These are phyloP conservation scores for Phytopythium helicoides DNA, from an alignment of 352 stramenopile genomes.

Conservation along the genomic window DNA sequence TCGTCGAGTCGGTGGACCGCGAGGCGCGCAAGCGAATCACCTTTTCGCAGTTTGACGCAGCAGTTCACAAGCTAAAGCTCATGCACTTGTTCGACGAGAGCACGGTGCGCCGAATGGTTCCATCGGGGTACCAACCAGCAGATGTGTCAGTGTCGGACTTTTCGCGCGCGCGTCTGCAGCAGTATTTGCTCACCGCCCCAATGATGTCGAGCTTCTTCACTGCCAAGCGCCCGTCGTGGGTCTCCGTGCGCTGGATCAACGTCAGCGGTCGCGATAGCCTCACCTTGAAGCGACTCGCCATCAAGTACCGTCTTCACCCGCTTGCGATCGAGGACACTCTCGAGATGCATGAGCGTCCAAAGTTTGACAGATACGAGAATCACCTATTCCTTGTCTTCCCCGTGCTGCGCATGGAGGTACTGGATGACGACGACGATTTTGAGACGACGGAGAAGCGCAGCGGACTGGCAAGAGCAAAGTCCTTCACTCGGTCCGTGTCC, in stretches of 20 bases:
- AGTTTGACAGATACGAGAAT: constrained; percentile 83
- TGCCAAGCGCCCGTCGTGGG: constrained; percentile 63
- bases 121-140: constrained; percentile 44
- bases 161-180: constrained; percentile 65
- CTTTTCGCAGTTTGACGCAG: constrained; percentile 73
- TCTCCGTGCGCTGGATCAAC: constrained; percentile 88
- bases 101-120: constrained; percentile 56
- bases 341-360: constrained; percentile 82
- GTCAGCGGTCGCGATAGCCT: constrained; percentile 74
- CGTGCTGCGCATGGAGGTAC: constrained; percentile 68
- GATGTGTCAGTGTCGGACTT: constrained; percentile 79
- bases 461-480: background rate
- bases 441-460: background rate
- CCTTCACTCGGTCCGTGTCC: constrained; percentile 31
- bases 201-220: constrained; percentile 78
- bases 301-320: constrained; percentile 86
- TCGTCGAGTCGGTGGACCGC: constrained; percentile 68
- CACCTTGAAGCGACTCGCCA: constrained; percentile 82
- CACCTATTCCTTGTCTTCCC: constrained; percentile 86
- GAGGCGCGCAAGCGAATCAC: constrained; percentile 40
- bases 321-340: constrained; percentile 86
- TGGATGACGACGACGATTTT: constrained; percentile 23
- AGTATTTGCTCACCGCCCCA: constrained; percentile 48
- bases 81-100: constrained; percentile 83
- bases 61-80: constrained; percentile 85